These are phyloP conservation scores for Lepidium aucheri DNA, from an alignment of 345 rosid genomes.

Conservation along the genomic window DNA sequence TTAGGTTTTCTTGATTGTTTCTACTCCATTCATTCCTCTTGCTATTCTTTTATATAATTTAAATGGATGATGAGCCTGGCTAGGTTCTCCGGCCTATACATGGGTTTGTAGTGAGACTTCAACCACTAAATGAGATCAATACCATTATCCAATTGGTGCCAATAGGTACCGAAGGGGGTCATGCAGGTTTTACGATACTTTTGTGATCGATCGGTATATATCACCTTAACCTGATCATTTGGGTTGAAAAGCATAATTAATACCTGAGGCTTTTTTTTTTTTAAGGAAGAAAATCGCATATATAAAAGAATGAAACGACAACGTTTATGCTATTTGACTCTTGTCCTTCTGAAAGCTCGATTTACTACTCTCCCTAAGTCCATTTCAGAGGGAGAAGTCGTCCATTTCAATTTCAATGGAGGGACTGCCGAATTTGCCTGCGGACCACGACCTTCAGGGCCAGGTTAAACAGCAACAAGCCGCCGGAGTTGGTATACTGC, in stretches of 20 bases:
- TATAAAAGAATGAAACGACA: neutral
- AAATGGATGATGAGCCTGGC: neutral
- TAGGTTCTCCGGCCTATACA: no score
- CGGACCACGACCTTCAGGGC: slow-evolving; percentile 28
- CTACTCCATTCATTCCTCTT: slow-evolving; percentile 13
- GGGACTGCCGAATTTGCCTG: slow-evolving; percentile 35
- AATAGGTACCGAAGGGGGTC: no score
- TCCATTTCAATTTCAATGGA: slow-evolving; percentile 14
- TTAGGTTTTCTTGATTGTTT: slow-evolving; percentile 11
- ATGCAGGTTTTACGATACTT: no score
- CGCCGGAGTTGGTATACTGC: slow-evolving; percentile 92
- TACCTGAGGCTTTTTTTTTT: no score
- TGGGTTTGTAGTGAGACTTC: no score
- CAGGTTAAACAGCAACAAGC: slow-evolving; percentile 90
- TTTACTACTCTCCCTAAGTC: neutral
- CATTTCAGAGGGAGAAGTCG: no score
- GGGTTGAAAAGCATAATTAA: no score
- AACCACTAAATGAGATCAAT: neutral
- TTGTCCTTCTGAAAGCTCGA: neutral
- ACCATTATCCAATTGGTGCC: no score
- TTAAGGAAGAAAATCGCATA: neutral
- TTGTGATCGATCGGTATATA: no score
- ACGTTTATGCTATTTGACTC: slow-evolving; percentile 1
- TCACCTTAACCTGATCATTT: no score
- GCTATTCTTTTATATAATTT: neutral